Conservation (phyloP, 2,329 filamentous ascomycete species). For the Biscogniauxia marginata region DNA sequence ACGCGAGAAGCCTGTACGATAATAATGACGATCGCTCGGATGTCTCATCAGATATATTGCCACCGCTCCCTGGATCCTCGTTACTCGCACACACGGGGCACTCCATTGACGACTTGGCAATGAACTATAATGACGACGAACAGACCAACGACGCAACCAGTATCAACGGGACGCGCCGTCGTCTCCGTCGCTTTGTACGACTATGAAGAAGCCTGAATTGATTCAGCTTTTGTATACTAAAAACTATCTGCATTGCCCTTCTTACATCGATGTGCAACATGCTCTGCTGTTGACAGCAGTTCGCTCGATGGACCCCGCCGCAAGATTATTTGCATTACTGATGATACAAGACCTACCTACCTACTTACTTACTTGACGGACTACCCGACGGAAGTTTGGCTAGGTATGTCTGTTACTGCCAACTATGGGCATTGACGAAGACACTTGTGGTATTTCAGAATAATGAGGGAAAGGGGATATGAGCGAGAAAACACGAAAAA, state of each 20-base stretch:
- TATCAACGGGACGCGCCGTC: constrained; percentile 6
- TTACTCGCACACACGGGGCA: constrained; percentile 31
- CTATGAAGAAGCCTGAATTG: constrained; percentile 2
- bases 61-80: constrained; percentile 21
- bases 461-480: neutral
- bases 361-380: too few relatives aligned
- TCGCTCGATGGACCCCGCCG: neutral
- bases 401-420: neutral
- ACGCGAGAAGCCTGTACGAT: constrained; percentile 1
- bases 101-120: constrained; percentile 23
- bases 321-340: neutral
- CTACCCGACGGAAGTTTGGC: neutral
- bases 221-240: neutral
- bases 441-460: neutral
- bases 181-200: constrained; percentile 13
- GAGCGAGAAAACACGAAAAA: neutral
- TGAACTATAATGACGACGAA: neutral
- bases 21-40: constrained; percentile 2
- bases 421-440: neutral
- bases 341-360: neutral
- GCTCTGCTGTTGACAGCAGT: neutral
- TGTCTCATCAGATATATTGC: constrained; percentile 8
- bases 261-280: neutral
- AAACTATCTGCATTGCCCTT: neutral
- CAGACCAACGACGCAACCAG: neutral